Conservation (phyloP, 148 eudicot species). For the Camellia granthamiana region DNA sequence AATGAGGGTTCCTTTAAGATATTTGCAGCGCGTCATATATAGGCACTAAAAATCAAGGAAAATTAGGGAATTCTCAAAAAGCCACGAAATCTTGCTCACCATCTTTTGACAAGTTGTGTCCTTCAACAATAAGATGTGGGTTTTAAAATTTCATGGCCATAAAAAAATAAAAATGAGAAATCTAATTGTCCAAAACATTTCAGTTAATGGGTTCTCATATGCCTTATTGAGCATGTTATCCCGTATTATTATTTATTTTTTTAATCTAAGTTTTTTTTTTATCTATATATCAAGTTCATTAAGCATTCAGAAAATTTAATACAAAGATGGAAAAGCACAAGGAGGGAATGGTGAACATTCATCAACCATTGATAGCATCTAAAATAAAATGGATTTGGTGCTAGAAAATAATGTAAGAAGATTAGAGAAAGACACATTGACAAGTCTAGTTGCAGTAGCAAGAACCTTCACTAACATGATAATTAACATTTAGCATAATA, state of each 20-base stretch:
- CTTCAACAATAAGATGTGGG: not conserved
- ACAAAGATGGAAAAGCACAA: not conserved
- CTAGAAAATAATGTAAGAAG: not conserved
- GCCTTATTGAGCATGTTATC: no score
- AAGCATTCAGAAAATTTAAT: not conserved
- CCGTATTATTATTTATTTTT: not conserved
- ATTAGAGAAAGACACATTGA: slow-evolving; percentile 1
- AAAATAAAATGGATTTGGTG: not conserved
- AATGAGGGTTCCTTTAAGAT: slow-evolving; percentile 64
- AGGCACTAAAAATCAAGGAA: slow-evolving; percentile 1
- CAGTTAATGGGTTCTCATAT: not conserved
- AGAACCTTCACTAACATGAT: slow-evolving; percentile 10
- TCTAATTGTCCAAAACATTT: not conserved
- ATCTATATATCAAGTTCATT: not conserved
- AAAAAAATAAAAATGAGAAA: not conserved
- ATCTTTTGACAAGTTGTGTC: not conserved
- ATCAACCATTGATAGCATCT: not conserved
- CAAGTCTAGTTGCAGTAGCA: not conserved
- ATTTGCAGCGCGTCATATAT: slow-evolving; percentile 1
- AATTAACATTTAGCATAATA: not conserved
- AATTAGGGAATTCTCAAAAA: not conserved
- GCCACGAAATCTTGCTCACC: not conserved
- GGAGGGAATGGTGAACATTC: not conserved
- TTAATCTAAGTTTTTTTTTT: not conserved
- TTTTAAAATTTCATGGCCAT: not conserved